A percentile compares a stretch with the other conserved stretches of the same genome.
Conservation (phyloP, 768 basidiomycete species). For the Kwoniella pini region DNA sequence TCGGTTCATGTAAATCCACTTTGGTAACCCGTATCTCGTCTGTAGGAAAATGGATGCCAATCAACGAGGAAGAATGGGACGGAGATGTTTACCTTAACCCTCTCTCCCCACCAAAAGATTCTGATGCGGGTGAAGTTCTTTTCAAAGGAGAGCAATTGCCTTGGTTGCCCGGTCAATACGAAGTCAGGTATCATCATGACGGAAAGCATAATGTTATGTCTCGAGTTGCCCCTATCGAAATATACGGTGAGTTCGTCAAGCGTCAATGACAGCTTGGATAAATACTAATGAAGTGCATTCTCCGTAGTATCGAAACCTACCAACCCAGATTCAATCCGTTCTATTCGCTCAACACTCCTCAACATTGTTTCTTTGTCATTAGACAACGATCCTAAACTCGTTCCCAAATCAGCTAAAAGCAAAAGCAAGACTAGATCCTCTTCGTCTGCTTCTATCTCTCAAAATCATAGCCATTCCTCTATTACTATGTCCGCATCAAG, state of each 20-base stretch:
- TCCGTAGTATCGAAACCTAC: constrained; percentile 68
- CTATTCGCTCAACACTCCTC: constrained; percentile 68
- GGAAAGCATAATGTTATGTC: constrained; percentile 96
- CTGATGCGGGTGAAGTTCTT: constrained; percentile 63
- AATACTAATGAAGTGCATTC: constrained; percentile 17
- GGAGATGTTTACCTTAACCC: constrained; percentile 67
- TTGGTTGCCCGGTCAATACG: constrained; percentile 82
- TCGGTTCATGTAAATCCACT: constrained; percentile 82
- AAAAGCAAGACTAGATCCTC: constrained; percentile 52
- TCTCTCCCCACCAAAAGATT: constrained; percentile 1
- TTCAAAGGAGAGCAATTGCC: constrained; percentile 80
- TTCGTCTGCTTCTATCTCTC: constrained; percentile 7
- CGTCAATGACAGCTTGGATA: too few species aligned
- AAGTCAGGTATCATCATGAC: constrained; percentile 82
- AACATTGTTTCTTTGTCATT: constrained; percentile 81
- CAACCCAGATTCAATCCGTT: constrained; percentile 63
- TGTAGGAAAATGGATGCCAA: constrained; percentile 88
- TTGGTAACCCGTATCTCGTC: constrained; percentile 82
- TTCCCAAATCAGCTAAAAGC: constrained; percentile 60
- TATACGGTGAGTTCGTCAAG: constrained; percentile 68
- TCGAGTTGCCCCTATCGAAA: constrained; percentile 78
- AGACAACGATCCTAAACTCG: constrained; percentile 77
- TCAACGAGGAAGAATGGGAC: constrained; percentile 90
- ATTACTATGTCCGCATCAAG: not conserved
- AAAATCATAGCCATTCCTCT: not conserved